Base-by-base conservation (phyloP, 1,139 yeast genomes). In the Geotrichum candidum region DNA sequence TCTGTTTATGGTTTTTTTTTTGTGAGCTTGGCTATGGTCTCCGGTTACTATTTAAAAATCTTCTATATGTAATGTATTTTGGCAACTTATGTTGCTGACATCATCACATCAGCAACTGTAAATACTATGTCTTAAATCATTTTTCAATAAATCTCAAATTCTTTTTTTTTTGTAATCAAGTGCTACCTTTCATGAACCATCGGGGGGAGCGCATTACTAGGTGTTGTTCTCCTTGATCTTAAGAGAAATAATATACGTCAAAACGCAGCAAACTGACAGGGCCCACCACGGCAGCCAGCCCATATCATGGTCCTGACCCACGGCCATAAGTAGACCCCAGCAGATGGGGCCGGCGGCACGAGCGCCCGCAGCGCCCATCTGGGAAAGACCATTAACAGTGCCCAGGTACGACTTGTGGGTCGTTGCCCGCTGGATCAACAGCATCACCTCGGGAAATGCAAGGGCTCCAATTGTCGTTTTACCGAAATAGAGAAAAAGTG, bases 281-380 rank as follows among this genome's bases (percentile, higher is more conserved):
- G 73, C 57, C 57, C 81, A 78, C 87, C 87, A 85, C 0, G 85
- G 80, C 6, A 83, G 64, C 73, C 83, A 82, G 0, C 80, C 84
- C 53, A 77, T 70, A 11, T 77, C 75, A 41, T 72, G 66, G n/a
- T 69, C 70, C 65, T 82, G 82, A 31, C 80, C 79, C 65, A 74
- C 74, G 1, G 85, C 76, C 80, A 84, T 83, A 53, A 85, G 67
- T 59, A 73, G 74, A 11, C 89, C 89, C 85, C 87, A 84, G 1
- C 77, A 51, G 22, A 84, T 71, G 0, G 90, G 90, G 2, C 86
- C 88, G 0, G 82, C 54, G 61, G 82, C 84, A 64, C 89, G 72
- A 0, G 88, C 86, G 51, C 81, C 73, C 0, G 88, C 80, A 25
- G 81, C 76, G 56, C 82, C 76, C 59, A 72, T 69, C 61, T 73